These are phyloP conservation scores for Phytophthora macrochlamydospora DNA, from an alignment of 352 stramenopile species.

Conservation along the genomic window DNA sequence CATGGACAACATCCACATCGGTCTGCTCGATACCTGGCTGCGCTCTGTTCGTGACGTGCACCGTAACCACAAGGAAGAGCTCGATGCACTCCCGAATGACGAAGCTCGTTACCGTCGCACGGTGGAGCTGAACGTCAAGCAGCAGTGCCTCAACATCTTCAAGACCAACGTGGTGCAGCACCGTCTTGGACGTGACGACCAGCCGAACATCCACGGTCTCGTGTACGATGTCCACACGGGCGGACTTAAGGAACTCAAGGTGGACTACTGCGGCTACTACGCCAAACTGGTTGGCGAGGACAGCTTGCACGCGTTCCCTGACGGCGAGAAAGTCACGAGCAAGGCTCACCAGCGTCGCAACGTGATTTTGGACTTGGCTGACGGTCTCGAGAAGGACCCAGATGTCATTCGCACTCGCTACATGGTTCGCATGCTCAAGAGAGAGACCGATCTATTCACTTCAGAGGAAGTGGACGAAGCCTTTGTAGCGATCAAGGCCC, in stretches of 20 bases:
- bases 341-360: constrained; percentile 58
- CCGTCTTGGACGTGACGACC: constrained; percentile 61
- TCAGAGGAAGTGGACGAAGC: constrained; percentile 60
- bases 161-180: constrained; percentile 86
- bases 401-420: constrained; percentile 60
- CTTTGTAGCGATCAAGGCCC: constrained; percentile 44
- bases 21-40: constrained; percentile 91
- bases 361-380: constrained; percentile 53
- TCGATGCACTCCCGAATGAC: constrained; percentile 31
- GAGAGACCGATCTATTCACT: constrained; percentile 64
- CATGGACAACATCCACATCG: constrained; percentile 79
- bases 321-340: constrained; percentile 57
- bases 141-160: constrained; percentile 88
- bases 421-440: constrained; percentile 64
- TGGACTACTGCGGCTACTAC: constrained; percentile 59
- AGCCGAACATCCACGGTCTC: constrained; percentile 76
- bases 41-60: constrained; percentile 85
- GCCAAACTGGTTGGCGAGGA: constrained; percentile 58
- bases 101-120: constrained; percentile 48
- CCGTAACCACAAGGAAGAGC: constrained; percentile 35
- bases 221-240: constrained; percentile 76
- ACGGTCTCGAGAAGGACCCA: constrained; percentile 64
- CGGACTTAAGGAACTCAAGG: constrained; percentile 68
- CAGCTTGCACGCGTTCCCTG: constrained; percentile 60
- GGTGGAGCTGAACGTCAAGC: constrained; percentile 86